Evolutionary conservation across 345 rosid genomes (phyloP).

Genomic region (Carallia brachiata): DNA sequence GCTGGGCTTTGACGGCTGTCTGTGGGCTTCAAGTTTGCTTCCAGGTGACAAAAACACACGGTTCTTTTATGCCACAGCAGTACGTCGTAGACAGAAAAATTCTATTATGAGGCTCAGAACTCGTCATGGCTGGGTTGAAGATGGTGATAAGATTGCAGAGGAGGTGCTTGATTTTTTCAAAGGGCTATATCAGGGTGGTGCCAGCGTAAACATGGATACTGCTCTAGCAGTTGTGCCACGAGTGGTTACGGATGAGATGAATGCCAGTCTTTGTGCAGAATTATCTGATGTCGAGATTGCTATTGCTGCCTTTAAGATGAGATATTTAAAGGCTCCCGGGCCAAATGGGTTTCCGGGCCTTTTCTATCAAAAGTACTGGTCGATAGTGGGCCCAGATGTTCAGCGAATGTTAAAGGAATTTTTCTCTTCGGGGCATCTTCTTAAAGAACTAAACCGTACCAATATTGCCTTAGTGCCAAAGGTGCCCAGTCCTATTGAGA

Average conservation of each 20-base stretch:
- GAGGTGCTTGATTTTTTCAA: too few relatives aligned
- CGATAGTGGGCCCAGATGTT: not conserved
- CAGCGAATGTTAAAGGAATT: not conserved
- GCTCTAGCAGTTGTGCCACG: not conserved
- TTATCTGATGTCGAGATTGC: not conserved
- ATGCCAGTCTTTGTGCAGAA: not conserved
- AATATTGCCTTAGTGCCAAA: not conserved
- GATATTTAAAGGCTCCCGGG: not conserved
- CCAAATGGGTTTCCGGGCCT: not conserved
- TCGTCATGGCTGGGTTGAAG: too few relatives aligned
- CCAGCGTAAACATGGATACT: too few relatives aligned
- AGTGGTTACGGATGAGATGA: not conserved
- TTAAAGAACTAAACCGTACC: not conserved
- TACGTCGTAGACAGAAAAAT: too few relatives aligned
- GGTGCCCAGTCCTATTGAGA: rapidly evolving
- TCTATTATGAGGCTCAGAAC: too few relatives aligned
- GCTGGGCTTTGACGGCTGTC: too few relatives aligned
- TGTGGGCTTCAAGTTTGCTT: too few relatives aligned
- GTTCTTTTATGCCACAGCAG: too few relatives aligned
- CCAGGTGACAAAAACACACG: too few relatives aligned
- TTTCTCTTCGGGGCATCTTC: not conserved
- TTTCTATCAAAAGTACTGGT: not conserved
- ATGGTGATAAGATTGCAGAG: too few relatives aligned
- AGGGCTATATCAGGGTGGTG: too few relatives aligned
- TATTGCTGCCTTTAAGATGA: not conserved